Percentiles rank a stretch among this genome's conserved stretches.
Conservation (phyloP, 1,284 basidiomycete genomes). For the Farysia itapuensis region DNA sequence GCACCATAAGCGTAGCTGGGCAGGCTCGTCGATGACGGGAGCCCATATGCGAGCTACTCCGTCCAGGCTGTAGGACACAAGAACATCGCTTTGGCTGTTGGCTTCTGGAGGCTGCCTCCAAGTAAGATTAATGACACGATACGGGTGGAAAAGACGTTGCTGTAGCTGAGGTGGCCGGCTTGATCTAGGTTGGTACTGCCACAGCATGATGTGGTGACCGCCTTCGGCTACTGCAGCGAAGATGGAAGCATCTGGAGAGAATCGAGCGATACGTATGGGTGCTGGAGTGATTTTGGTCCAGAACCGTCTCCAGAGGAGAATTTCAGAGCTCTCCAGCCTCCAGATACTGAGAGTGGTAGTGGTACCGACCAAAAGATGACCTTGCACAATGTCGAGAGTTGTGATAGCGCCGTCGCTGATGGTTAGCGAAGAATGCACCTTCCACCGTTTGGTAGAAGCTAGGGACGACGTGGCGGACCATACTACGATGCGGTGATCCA, state of each 20-base stretch:
- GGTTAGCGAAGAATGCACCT: conserved; percentile 36
- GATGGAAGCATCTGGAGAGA: conserved; percentile 28
- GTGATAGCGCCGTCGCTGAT: conserved; percentile 26
- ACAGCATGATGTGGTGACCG: conserved; percentile 24
- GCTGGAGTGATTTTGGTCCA: conserved; percentile 26
- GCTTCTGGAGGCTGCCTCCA: conserved; percentile 30
- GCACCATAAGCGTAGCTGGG: conserved; percentile 38
- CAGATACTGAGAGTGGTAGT: conserved; percentile 21
- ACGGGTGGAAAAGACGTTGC: conserved; percentile 34
- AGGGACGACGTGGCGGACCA: conserved; percentile 20
- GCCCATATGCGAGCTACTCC: conserved; percentile 42
- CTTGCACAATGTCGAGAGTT: conserved; percentile 15
- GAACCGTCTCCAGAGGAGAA: conserved; percentile 30
- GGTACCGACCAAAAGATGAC: conserved; percentile 25
- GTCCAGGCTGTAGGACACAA: conserved; percentile 33
- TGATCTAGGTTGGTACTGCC: conserved; percentile 23
- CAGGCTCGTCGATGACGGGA: conserved; percentile 47
- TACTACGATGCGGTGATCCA: conserved; percentile 36
- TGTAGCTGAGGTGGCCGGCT: conserved; percentile 8
- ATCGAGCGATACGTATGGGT: conserved; percentile 15
- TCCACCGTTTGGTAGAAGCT: conserved; percentile 21
- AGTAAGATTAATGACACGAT: conserved; percentile 7
- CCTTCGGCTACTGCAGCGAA: conserved; percentile 33
- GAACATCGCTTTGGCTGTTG: conserved; percentile 32
- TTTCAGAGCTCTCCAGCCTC: conserved; percentile 25